Evolutionary conservation across 257 asterid species (phyloP), one percentile per base, ranked within the genome.

Genomic region (Voacanga thouarsii): DNA sequence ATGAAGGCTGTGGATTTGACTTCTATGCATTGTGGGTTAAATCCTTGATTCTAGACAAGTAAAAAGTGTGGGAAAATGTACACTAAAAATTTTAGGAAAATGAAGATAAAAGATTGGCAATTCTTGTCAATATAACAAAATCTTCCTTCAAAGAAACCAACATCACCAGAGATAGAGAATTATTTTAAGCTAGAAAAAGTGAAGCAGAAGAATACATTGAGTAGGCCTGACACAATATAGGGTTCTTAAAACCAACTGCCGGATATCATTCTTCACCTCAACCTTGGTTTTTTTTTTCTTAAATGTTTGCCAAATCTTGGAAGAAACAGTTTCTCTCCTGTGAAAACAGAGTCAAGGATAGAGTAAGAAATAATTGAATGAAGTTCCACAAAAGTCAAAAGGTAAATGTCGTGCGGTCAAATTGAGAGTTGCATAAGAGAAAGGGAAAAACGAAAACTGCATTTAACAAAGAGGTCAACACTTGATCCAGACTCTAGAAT

Each of bases 141-240:
- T 19, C 50, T 70, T 12, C 15, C 60, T 44, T 47, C 44, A 64
- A 47, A 47, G 21, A 74, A 75, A 43, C 18, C 66, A 69, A 75
- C 6, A 53, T 60, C 12, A 0, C 9, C 30, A 45, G 8, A 70
- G 3, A 33, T 19, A 6, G 39, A 45, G 15, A 41, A 53, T 12
- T 56, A 67, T 51, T 45, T 56, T 6, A 47, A 59, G 41, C 44
- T 9, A 9, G 18, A 53, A 71, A 75, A 2, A 61, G 30, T 50
- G 59, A 63, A 47, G 23, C 28, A 45, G 45, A 74, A 28, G 28
- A 30, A 14, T 81, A 81, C 76, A 77, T 77, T 81, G 51, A 66
- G 75, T 44, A 77, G 74, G 39, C 81, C 82, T 8, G 79, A 76
- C 79, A 81, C 66, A 72, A 41, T 60, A 73, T 12, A 78, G 26